Conservation (phyloP, 2,329 filamentous ascomycete species). For the Aspergillus sp. region DNA sequence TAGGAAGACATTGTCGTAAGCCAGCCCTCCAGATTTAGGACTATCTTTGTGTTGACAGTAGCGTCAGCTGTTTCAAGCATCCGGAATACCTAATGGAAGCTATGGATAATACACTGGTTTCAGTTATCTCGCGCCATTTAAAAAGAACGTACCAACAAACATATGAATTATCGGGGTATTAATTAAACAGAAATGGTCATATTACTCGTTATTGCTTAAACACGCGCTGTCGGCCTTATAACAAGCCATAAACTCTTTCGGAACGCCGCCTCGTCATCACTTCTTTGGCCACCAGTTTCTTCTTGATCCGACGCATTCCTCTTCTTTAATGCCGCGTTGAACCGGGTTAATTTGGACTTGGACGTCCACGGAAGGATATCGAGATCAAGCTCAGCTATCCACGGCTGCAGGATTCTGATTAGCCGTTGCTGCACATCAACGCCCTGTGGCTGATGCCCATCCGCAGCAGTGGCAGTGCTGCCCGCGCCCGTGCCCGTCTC, state of each 20-base stretch:
- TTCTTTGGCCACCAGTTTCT: background rate
- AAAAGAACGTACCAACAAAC: no score
- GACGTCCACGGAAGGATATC: constrained; percentile 14
- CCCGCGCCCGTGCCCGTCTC: background rate
- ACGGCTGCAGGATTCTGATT: constrained; percentile 15
- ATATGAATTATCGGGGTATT: no score
- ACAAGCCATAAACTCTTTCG: background rate
- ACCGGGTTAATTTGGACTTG: constrained; percentile 15
- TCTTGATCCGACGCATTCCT: constrained; percentile 3
- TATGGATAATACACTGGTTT: no score
- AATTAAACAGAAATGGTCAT: no score
- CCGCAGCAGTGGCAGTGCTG: background rate
- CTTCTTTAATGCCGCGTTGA: constrained; percentile 19
- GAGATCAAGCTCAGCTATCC: constrained; percentile 19
- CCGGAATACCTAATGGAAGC: no score
- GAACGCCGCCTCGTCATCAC: background rate
- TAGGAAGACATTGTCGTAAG: no score
- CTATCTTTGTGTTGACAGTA: no score
- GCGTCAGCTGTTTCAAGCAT: no score
- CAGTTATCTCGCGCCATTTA: no score
- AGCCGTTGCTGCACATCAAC: constrained; percentile 1
- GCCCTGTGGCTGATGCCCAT: background rate
- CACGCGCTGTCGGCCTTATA: background rate
- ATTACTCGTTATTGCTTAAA: no score
- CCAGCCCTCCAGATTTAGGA: no score